Conservation (phyloP, 2,329 filamentous ascomycete genomes). For the Fusarium domesticum region DNA sequence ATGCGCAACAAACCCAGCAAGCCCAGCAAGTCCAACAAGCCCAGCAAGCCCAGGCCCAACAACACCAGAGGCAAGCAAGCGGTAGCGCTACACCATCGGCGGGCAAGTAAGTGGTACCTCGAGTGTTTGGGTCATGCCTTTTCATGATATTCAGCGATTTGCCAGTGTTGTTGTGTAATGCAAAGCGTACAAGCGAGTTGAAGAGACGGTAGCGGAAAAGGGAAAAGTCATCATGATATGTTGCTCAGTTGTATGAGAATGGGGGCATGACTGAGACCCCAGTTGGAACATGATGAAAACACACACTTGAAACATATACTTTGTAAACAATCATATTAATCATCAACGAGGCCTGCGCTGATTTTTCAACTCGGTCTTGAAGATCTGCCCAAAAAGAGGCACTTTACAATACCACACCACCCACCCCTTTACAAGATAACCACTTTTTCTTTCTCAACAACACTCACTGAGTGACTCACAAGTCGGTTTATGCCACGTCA, state of each 20-base stretch:
- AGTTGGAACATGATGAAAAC: background rate
- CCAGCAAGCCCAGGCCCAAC: conserved; percentile 6
- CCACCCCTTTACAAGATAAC: too few relatives aligned
- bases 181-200: background rate
- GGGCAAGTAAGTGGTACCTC: conserved; percentile 18
- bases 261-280: background rate
- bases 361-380: background rate
- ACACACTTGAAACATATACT: background rate
- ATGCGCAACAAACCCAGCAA: conserved; percentile 1
- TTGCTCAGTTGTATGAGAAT: background rate
- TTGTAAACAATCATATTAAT: background rate
- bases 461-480: background rate
- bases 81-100: conserved; percentile 40
- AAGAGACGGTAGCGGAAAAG: background rate
- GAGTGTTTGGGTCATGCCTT: conserved; percentile 12
- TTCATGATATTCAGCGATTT: conserved; percentile 1
- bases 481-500: background rate
- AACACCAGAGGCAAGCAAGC: conserved; percentile 37
- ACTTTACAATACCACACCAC: background rate
- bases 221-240: background rate
- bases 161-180: background rate
- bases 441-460: background rate
- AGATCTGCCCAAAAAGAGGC: background rate
- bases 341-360: background rate
- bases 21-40: conserved; percentile 11